A percentile compares a stretch with the other conserved stretches of the same genome.
Evolutionary conservation across 495 filamentous ascomycete species (phyloP).

Genomic region (Talaromyces borbonicus): DNA sequence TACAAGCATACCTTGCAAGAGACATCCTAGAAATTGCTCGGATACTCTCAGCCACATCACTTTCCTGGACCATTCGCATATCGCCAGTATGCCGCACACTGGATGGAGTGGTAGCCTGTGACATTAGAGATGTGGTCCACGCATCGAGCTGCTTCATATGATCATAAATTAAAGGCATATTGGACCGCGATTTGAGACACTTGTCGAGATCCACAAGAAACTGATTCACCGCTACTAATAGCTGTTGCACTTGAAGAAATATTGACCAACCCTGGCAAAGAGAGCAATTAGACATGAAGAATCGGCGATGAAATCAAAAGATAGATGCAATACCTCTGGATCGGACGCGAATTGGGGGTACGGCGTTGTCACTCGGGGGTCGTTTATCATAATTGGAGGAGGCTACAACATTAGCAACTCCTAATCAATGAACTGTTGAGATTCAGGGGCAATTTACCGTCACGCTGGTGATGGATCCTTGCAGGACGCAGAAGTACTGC

Average conservation of each 20-base stretch:
- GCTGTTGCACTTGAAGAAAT: conserved; percentile 48
- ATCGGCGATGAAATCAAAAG: conserved; percentile 3
- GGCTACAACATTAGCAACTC: conserved; percentile 20
- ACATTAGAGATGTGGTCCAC: conserved; percentile 37
- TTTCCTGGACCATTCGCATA: conserved; percentile 19
- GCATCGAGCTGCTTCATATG: conserved; percentile 47
- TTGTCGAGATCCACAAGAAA: conserved; percentile 46
- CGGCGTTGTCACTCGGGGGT: conserved; percentile 46
- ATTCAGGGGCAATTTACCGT: conserved; percentile 27
- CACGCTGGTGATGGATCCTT: conserved; percentile 51
- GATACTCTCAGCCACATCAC: conserved; percentile 37
- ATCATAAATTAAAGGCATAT: conserved; percentile 38
- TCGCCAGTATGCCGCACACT: conserved; percentile 24
- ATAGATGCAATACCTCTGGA: conserved; percentile 33
- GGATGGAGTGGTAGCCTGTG: conserved; percentile 35
- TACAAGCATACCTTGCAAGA: conserved; percentile 42
- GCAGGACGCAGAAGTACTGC: conserved; percentile 49
- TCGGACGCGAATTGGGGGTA: conserved; percentile 44
- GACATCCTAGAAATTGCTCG: conserved; percentile 48
- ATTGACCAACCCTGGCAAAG: conserved; percentile 41
- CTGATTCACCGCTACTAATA: conserved; percentile 44
- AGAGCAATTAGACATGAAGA: conserved; percentile 3
- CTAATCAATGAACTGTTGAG: conserved; percentile 9
- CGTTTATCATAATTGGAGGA: conserved; percentile 44
- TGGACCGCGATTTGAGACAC: conserved; percentile 24